Evolutionary conservation across 345 rosid genomes (phyloP).

Genomic region (Reutealis trisperma): DNA sequence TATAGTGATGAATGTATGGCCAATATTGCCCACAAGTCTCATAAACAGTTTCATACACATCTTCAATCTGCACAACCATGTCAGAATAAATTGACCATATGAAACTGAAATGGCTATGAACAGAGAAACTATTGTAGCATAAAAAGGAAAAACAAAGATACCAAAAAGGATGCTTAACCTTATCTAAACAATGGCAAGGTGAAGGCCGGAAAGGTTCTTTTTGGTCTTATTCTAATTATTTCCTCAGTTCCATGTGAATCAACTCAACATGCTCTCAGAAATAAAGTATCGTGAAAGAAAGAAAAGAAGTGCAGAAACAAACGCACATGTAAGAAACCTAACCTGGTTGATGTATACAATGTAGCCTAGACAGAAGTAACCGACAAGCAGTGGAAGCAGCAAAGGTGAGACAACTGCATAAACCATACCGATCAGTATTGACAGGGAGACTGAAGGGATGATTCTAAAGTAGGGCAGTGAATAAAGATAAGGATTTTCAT

Average conservation of each 20-base stretch:
- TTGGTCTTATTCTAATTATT: too few relatives aligned
- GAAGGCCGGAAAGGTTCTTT: background rate
- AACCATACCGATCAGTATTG: slow-evolving; percentile 75
- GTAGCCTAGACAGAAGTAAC: slow-evolving; percentile 80
- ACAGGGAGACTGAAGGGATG: slow-evolving; percentile 68
- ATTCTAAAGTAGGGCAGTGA: slow-evolving; percentile 74
- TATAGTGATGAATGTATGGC: slow-evolving; percentile 81
- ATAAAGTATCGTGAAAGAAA: background rate
- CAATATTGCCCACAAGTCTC: slow-evolving; percentile 81
- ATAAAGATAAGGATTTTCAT: slow-evolving; percentile 67
- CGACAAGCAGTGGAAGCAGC: slow-evolving; percentile 80
- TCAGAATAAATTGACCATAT: background rate
- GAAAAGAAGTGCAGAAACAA: background rate
- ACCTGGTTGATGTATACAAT: slow-evolving; percentile 85
- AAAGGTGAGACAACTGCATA: slow-evolving; percentile 82
- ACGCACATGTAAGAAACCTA: background rate
- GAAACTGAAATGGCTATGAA: background rate
- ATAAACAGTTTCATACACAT: slow-evolving; percentile 68
- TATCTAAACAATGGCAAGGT: background rate
- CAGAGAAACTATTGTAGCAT: background rate
- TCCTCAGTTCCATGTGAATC: background rate
- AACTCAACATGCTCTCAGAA: background rate
- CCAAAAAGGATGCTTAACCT: background rate
- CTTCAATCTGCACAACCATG: slow-evolving; percentile 54
- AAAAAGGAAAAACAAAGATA: too few relatives aligned